Percentiles rank a stretch among this genome's conserved stretches.
These are phyloP conservation scores for Epipyxis sp. DNA, from an alignment of 108 stramenopile species.

Conservation along the genomic window DNA sequence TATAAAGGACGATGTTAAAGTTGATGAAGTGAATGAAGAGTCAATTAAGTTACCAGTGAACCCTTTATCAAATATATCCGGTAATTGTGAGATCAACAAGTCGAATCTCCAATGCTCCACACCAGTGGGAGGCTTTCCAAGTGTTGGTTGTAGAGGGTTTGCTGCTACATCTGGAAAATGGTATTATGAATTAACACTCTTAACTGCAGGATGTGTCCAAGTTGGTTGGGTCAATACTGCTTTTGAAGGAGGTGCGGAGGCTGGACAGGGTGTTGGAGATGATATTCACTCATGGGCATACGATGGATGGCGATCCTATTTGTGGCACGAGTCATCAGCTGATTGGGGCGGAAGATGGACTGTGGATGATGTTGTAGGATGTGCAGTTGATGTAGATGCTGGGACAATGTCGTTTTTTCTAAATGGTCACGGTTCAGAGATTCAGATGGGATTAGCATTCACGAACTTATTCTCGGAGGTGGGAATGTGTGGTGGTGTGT, in stretches of 20 bases:
- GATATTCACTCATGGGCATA: slow-evolving; percentile 85
- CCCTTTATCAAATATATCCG: not conserved
- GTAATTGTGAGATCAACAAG: too few relatives aligned
- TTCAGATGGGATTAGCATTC: slow-evolving; percentile 36
- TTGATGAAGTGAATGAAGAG: not conserved
- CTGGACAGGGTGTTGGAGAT: slow-evolving; percentile 88
- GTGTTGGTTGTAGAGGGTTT: slow-evolving; percentile 29
- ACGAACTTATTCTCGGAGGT: not conserved
- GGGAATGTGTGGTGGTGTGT: slow-evolving; percentile 34
- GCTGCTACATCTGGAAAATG: slow-evolving; percentile 72
- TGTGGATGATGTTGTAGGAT: slow-evolving; percentile 80
- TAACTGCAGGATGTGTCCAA: slow-evolving; percentile 84
- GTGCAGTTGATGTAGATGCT: slow-evolving; percentile 78
- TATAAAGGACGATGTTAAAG: not conserved
- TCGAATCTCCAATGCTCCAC: not conserved
- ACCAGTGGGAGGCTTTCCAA: slow-evolving; percentile 32
- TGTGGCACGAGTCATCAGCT: slow-evolving; percentile 78
- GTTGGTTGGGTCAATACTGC: slow-evolving; percentile 87
- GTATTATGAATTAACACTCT: slow-evolving; percentile 86
- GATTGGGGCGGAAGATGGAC: slow-evolving; percentile 90
- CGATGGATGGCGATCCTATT: slow-evolving; percentile 88
- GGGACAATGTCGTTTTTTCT: slow-evolving; percentile 75
- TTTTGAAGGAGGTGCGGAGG: slow-evolving; percentile 72
- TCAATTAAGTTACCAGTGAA: not conserved
- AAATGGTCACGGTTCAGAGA: slow-evolving; percentile 63